Base-by-base conservation (phyloP, 2,329 filamentous ascomycete genomes). In the Aotearoamyces nothofagi region DNA sequence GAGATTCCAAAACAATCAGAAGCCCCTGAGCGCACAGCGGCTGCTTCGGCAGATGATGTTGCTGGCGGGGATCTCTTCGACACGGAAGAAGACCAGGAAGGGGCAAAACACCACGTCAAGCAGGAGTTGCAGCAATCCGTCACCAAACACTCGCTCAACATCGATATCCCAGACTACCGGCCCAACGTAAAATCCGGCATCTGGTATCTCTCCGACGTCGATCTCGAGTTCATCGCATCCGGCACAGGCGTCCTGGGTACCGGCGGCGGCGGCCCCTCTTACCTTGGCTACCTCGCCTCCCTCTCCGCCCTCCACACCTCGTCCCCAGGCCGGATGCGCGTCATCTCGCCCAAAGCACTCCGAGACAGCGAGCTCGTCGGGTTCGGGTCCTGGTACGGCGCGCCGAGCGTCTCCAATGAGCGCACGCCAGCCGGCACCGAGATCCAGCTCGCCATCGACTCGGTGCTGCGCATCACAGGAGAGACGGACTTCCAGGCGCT, bases 201-300 rank as follows among this genome's bases (percentile, higher is more conserved):
- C n/a, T 57, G 54, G 53, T 49, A 49, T 33, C 29, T 56, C 4
- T 52, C 51, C 1, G 37, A 47, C 9, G 39, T 50, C 5, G 54
- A 57, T 29, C 42, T 56, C 7, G 43, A 51, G 26, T 48, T 54
- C 24, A 52, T 56, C 20, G 46, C 52, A 1, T 43, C 44, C 5
- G 54, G 54, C 5, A 47, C 44, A n/a, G 46, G 50, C 13, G 42
- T 56, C 2, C 42, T 56, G 4, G 54, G 52, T 1, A 53, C 49
- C 6, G 54, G 54, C 9, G 53, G 54, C 9, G 53, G 54, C n/a
- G 54, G 53, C 3, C 49, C 54, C 22, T 47, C 55, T 8, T 57
- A 57, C 34, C 44, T 51, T n/a, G 55, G 61, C 31, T 62, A 58
- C 15, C 45, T 66, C 19, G 57, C 61, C 34, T 47, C 53, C 8